Evolutionary conservation across 2,329 filamentous ascomycete genomes (phyloP).

Genomic region (Alternaria ethzedia): DNA sequence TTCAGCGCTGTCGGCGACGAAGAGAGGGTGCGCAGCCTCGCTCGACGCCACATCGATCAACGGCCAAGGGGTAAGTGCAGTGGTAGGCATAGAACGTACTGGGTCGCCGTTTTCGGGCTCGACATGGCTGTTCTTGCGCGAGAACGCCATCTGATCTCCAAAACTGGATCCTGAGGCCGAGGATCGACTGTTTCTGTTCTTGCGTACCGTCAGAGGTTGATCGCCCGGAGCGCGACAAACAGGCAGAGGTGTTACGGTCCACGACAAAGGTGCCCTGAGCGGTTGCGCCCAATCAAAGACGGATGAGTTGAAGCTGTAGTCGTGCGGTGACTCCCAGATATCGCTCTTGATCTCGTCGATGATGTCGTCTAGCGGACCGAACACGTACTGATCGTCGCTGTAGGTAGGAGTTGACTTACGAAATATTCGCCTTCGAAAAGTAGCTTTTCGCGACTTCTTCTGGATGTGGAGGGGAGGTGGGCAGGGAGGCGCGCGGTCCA

Average conservation of each 20-base stretch:
- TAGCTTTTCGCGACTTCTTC: constrained; percentile 35
- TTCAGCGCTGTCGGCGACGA: constrained; percentile 2
- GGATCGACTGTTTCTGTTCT: constrained; percentile 40
- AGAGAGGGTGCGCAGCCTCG: not conserved
- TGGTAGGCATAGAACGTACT: constrained; percentile 5
- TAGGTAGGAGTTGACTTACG: constrained; percentile 28
- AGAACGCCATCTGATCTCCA: constrained; percentile 18
- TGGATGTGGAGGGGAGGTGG: constrained; percentile 40
- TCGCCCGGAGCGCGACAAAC: constrained; percentile 38
- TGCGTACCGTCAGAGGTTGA: constrained; percentile 41
- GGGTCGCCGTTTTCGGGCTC: constrained; percentile 2
- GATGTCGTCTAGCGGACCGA: constrained; percentile 44
- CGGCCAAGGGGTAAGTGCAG: constrained; percentile 16
- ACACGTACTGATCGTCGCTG: constrained; percentile 7
- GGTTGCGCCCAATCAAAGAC: constrained; percentile 21
- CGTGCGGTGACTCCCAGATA: constrained; percentile 31
- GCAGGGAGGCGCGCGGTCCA: constrained; percentile 24
- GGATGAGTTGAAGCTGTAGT: constrained; percentile 15
- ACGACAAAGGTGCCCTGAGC: constrained; percentile 27
- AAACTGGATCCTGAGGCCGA: constrained; percentile 36
- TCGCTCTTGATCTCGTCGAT: constrained; percentile 42
- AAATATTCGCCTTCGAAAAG: constrained; percentile 31
- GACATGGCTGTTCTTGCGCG: constrained; percentile 21
- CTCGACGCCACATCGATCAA: constrained; percentile 12
- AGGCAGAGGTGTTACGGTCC: constrained; percentile 35